phyloP scores from a whole-genome alignment of 2,329 filamentous ascomycete genomes.

The Penicillium sp. region DNA sequence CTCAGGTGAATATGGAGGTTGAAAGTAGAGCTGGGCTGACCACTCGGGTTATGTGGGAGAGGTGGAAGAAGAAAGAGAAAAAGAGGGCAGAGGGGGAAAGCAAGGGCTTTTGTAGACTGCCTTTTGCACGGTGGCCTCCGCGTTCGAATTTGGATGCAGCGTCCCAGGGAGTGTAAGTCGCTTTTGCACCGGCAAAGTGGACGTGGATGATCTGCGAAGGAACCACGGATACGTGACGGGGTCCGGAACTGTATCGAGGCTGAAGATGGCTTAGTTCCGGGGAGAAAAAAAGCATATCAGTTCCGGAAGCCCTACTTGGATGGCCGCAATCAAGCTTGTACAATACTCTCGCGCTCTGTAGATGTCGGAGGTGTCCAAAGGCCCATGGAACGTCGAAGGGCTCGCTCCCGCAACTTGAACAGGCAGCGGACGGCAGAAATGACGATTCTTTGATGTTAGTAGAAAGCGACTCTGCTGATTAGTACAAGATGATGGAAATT shows the following conservation, averaged over 20 bases:
- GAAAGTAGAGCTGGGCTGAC: too few species aligned
- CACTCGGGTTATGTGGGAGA: neutral
- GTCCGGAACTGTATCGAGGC: neutral
- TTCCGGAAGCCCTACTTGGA: neutral
- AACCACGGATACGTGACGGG: neutral
- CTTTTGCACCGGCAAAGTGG: too few species aligned
- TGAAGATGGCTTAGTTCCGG: neutral
- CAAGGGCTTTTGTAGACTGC: neutral
- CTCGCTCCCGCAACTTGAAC: neutral
- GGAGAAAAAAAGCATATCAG: neutral
- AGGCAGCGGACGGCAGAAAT: neutral
- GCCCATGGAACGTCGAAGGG: neutral
- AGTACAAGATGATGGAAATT: neutral
- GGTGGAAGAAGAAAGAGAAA: slow-evolving; percentile 6
- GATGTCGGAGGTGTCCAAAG: neutral
- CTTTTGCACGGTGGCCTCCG: too few species aligned
- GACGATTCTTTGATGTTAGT: neutral
- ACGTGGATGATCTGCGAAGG: neutral
- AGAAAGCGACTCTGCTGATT: neutral
- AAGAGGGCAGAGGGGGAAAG: neutral
- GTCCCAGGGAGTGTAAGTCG: neutral
- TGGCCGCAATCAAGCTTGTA: neutral
- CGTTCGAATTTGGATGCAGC: neutral
- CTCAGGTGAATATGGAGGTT: neutral
- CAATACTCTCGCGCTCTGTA: neutral